phyloP scores from a whole-genome alignment of 2,329 filamentous ascomycete genomes.

The Arthrobotrys megalospora region DNA sequence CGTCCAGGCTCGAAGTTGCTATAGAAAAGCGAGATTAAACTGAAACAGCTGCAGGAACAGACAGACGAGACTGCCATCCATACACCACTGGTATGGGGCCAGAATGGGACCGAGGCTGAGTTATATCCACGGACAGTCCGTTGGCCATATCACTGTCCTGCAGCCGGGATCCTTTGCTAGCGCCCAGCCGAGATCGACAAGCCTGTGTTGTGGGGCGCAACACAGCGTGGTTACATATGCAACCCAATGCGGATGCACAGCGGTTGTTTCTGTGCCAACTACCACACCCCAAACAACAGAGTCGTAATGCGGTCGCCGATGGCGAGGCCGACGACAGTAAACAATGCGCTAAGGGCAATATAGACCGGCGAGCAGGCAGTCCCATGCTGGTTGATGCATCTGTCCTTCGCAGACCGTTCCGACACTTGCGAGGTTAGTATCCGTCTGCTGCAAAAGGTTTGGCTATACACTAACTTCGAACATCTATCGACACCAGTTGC shows the following conservation, averaged over 20 bases:
- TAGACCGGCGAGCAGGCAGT: conserved; percentile 17
- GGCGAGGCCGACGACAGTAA: conserved; percentile 23
- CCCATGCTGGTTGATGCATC: conserved; percentile 26
- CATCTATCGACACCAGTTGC: conserved; percentile 29
- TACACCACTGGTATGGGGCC: conserved; percentile 4
- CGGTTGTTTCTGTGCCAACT: conserved; percentile 54
- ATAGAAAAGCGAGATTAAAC: conserved; percentile 39
- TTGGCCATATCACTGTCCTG: conserved; percentile 3
- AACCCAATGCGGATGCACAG: conserved; percentile 8
- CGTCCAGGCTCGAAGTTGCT: conserved; percentile 19
- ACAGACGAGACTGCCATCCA: too few species aligned
- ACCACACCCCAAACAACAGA: conserved; percentile 35
- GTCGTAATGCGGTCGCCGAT: conserved; percentile 29
- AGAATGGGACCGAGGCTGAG: conserved; percentile 7
- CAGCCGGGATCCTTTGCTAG: conserved; percentile 27
- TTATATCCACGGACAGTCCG: conserved; percentile 26
- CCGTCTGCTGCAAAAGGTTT: neutral
- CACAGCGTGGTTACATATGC: conserved; percentile 13
- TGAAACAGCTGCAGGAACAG: conserved; percentile 28
- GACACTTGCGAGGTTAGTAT: conserved; percentile 36
- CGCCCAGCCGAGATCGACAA: neutral
- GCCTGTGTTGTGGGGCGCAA: conserved; percentile 31
- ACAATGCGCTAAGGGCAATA: conserved; percentile 28
- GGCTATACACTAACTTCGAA: conserved; percentile 10
- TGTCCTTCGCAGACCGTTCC: conserved; percentile 26